Evolutionary conservation across 176 grass and related monocot genomes (phyloP), one percentile per base, ranked within the genome.

Genomic region (Avena atlantica): DNA sequence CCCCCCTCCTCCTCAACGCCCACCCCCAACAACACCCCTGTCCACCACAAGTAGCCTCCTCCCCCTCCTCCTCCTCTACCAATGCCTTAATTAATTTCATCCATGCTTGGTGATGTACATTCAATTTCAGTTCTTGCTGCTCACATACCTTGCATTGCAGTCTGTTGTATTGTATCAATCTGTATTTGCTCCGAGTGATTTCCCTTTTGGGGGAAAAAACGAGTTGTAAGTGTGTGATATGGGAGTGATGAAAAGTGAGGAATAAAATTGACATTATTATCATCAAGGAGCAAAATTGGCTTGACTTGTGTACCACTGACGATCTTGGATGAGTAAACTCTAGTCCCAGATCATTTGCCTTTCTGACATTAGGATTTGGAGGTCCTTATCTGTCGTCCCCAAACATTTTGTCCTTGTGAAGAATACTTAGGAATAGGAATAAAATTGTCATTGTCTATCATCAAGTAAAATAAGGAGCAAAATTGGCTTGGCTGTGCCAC

Each of bases 31-130:
- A 61, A 70, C 72, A 27, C 52, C 77, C 15, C 73, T 16, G 82
- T 88, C 70, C 64, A 16, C 64, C 68, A 70, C 60, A 88, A 91
- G 89, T 91, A 88, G 61, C 37, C 24, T 4, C 45, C 15, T 27
- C n/a, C 44, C 9, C 9, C 36, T 11, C 59, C 6, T 11, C 59
- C 6, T 24, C 72, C 3, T 21, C 29, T 17, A 16, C 12, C 16
- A 12, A 74, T 48, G n/a, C 53, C 69, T 34, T 4, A 45, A 57
- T 34, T 4, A 45, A 57, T 66, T 75, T 8, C 40, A 14, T 74
- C 25, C 72, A 19, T 65, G 60, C 48, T 74, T 51, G 51, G 48
- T 71, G 48, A 53, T 56, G 58, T 82, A 44, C 40, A 8, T 8
- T 55, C 3, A 31, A 77, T 42, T 71, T 71, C 62, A 51, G 68